phyloP scores from a whole-genome alignment of 2,329 filamentous ascomycete genomes.

The Apiospora pterosperma region DNA sequence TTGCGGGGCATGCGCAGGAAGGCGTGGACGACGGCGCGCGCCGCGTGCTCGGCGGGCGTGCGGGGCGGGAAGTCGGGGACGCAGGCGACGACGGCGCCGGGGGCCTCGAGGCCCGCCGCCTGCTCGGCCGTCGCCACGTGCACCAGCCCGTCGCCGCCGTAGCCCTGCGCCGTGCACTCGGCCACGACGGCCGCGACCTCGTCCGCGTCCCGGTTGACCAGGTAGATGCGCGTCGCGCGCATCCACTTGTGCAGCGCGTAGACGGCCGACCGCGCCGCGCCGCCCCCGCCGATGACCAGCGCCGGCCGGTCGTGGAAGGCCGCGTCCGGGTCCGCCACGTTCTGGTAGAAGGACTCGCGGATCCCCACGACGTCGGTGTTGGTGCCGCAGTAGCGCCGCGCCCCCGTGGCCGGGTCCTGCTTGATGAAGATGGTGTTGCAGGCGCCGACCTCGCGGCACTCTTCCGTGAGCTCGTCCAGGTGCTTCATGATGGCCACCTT shows the following conservation, averaged over 20 bases:
- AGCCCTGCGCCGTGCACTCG: conserved; percentile 59
- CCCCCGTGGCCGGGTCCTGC: conserved; percentile 34
- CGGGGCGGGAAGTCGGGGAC: conserved; percentile 74
- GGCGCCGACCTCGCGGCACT: conserved; percentile 70
- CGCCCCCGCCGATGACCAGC: conserved; percentile 74
- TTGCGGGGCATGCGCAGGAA: conserved; percentile 50
- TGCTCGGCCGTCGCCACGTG: conserved; percentile 61
- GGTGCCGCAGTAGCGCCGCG: conserved; percentile 61
- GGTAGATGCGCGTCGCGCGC: conserved; percentile 65
- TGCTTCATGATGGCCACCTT: conserved; percentile 74
- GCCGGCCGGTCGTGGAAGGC: conserved; percentile 59
- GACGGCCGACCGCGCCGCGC: conserved; percentile 73
- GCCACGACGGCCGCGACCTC: conserved; percentile 66
- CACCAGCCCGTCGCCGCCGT: conserved; percentile 56
- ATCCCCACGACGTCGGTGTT: conserved; percentile 83
- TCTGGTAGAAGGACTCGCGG: conserved; percentile 65
- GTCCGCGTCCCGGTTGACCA: conserved; percentile 68
- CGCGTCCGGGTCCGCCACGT: conserved; percentile 40
- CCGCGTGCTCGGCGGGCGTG: conserved; percentile 58
- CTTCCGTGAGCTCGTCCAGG: conserved; percentile 69
- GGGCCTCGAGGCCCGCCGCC: conserved; percentile 53
- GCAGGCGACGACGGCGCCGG: conserved; percentile 68
- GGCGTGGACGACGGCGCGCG: conserved; percentile 52
- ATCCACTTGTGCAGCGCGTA: conserved; percentile 73
- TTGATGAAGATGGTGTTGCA: conserved; percentile 76